Base-by-base conservation (phyloP, 805 yeast species). In the Wickerhamiella brachini region DNA sequence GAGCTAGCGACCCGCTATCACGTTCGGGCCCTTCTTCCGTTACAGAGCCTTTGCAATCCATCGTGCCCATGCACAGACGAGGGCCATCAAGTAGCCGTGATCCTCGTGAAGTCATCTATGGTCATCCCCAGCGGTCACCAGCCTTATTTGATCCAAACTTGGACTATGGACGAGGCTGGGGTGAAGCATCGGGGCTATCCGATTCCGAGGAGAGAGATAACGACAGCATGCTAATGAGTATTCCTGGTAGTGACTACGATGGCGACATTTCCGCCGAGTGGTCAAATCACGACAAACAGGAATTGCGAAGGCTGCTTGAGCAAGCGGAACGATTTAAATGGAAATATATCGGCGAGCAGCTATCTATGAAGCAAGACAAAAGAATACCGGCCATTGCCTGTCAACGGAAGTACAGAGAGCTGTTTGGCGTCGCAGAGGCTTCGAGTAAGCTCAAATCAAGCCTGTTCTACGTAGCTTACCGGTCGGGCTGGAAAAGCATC, bases 311-410 rank as follows among this genome's bases (percentile, higher is more conserved):
- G 45, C 61, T 78, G 45, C 66, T 79, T 49, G 71, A 69, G 21
- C 66, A 71, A 3, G 82, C 78, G 3, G 83, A 78, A 56, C 70
- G 75, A 51, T 73, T 74, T 56, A 78, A 78, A 58, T 78, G 83
- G 83, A 74, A 75, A 59, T 78, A 70, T 58, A 71, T 79, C 56
- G 75, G 83, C 48, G 72, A 64, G 21, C 58, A 55, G 44, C 48
- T 68, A 23, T 56, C 65, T 15, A 45, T 53, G 17, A 54, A 55
- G 10, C 61, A 60, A 41, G 62, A 60, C 49, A 76, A 68, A 58
- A 72, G 70, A 44, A 72, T 68, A 9, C 74, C 81, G 4, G 73
- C 79, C 3, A 67, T 76, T 2, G 78, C 79, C 44, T 79, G 80
- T 45, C 70, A 70, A 46, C 75, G 73, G 56, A 79, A 78, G 62